phyloP scores from a whole-genome alignment of 768 basidiomycete genomes.

The Phanerochaete sordida region DNA sequence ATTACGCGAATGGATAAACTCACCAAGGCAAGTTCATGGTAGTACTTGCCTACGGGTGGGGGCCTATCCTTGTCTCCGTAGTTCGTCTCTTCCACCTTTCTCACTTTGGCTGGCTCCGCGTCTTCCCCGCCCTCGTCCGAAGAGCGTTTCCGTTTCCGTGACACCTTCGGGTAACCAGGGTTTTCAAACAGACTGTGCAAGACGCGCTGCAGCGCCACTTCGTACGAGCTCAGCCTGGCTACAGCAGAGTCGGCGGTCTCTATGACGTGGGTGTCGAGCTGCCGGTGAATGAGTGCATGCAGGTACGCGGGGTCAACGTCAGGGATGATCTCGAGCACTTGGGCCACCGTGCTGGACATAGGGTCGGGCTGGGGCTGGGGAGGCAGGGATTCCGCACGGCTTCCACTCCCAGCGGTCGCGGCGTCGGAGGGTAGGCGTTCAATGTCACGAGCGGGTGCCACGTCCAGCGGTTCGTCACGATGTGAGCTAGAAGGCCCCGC shows the following conservation, averaged over 20 bases:
- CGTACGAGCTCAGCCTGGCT: constrained; percentile 1
- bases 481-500: too few relatives aligned
- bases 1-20: constrained; percentile 16
- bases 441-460: not conserved
- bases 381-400: not conserved
- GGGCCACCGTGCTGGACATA: constrained; percentile 33
- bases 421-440: not conserved
- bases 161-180: constrained; percentile 52
- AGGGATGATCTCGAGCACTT: constrained; percentile 65
- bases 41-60: constrained; percentile 39
- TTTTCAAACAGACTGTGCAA: constrained; percentile 64
- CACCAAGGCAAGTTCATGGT: constrained; percentile 53
- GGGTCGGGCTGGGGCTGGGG: not conserved
- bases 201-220: constrained; percentile 47
- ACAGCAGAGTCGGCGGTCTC: not conserved
- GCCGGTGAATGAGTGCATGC: constrained; percentile 41
- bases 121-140: constrained; percentile 26
- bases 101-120: constrained; percentile 22
- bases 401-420: not conserved
- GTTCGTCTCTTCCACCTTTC: constrained; percentile 56
- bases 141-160: constrained; percentile 32
- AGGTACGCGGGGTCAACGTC: constrained; percentile 61
- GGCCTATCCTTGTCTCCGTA: constrained; percentile 47
- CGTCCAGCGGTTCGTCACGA: not conserved
- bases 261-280: constrained; percentile 30